These are phyloP conservation scores for Senecio squalidus DNA, from an alignment of 140 eudicot species.

Conservation along the genomic window DNA sequence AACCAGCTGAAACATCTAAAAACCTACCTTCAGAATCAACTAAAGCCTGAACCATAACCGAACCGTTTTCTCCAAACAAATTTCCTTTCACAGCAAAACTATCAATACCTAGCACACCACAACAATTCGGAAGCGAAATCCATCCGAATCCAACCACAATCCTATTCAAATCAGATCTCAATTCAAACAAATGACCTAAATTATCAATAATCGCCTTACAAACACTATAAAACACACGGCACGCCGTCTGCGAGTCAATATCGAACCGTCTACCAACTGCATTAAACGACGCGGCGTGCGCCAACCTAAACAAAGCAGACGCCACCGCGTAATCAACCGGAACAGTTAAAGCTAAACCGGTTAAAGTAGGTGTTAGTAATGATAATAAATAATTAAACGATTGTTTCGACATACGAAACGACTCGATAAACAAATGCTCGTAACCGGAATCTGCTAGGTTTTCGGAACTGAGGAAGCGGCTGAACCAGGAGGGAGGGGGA, in stretches of 20 bases:
- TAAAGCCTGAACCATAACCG: slow-evolving; percentile 65
- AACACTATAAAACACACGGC: slow-evolving; percentile 55
- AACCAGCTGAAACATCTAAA: slow-evolving; percentile 80
- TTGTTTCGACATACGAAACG: slow-evolving; percentile 52
- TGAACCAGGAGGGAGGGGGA: slow-evolving; percentile 39
- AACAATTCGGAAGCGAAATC: slow-evolving; percentile 75
- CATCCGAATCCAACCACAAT: slow-evolving; percentile 58
- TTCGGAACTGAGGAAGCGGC: slow-evolving; percentile 13
- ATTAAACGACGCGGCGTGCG: slow-evolving; percentile 49
- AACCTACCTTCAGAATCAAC: slow-evolving; percentile 82
- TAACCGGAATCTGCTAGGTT: background rate
- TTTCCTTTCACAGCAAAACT: slow-evolving; percentile 46
- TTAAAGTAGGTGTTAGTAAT: slow-evolving; percentile 35
- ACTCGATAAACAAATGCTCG: slow-evolving; percentile 21
- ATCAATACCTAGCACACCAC: slow-evolving; percentile 70
- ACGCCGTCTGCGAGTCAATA: slow-evolving; percentile 40
- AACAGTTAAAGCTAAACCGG: slow-evolving; percentile 24
- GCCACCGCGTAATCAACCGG: slow-evolving; percentile 51
- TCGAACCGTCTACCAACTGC: slow-evolving; percentile 48
- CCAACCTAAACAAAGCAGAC: slow-evolving; percentile 52
- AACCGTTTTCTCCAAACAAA: slow-evolving; percentile 49
- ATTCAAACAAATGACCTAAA: slow-evolving; percentile 52
- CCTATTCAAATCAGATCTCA: slow-evolving; percentile 51
- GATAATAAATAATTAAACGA: slow-evolving; percentile 44
- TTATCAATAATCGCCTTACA: slow-evolving; percentile 59